phyloP scores from a whole-genome alignment of 225 moss, liverwort and hornwort genomes.

The Thuidium tamariscinum region DNA sequence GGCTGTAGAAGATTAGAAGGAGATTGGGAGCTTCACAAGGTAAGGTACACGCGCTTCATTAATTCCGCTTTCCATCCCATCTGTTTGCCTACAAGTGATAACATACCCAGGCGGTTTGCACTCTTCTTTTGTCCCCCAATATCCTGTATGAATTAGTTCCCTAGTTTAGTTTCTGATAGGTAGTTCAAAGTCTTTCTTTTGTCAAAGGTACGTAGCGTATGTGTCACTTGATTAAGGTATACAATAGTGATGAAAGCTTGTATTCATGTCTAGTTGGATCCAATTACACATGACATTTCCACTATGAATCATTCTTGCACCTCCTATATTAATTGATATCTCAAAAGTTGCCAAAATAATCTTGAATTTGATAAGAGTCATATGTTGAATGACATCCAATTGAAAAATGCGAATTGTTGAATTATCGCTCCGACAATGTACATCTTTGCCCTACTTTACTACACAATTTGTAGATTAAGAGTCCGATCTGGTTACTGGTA shows the following conservation, averaged over 20 bases:
- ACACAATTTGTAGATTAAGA: no score
- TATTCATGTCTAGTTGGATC: neutral
- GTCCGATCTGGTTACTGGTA: no score
- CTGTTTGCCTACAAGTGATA: fast-evolving
- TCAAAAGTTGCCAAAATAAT: neutral
- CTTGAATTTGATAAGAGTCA: neutral
- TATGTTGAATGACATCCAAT: neutral
- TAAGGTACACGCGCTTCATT: fast-evolving
- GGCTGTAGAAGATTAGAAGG: neutral
- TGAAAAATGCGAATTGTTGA: neutral
- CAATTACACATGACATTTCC: neutral
- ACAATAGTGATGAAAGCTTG: neutral
- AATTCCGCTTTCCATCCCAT: neutral
- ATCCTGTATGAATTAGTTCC: no score
- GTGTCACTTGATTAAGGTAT: no score
- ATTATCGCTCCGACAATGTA: neutral
- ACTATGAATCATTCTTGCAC: neutral
- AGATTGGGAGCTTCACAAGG: neutral
- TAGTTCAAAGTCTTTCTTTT: neutral
- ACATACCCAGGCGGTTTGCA: neutral
- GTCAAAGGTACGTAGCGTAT: neutral
- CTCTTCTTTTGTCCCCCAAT: neutral
- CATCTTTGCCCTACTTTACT: neutral
- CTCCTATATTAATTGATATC: neutral
- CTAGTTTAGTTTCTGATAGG: neutral